A percentile compares a stretch with the other conserved stretches of the same genome.
Conservation (phyloP, 75 land plant species). For the Sequoiadendron giganteum region DNA sequence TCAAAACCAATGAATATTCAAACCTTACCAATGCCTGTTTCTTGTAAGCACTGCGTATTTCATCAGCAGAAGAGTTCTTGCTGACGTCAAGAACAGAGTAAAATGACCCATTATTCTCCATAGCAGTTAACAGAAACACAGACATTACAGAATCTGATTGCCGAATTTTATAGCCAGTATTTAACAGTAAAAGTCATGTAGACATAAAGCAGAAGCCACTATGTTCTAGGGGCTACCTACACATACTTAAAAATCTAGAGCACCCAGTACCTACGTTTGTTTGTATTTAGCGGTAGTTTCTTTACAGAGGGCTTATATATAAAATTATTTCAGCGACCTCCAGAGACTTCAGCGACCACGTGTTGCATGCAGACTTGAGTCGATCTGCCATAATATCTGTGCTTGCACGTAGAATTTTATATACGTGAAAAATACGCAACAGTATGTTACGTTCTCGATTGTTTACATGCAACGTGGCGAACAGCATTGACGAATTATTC, state of each 20-base stretch:
- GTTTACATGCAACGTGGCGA: no score
- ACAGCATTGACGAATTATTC: no score
- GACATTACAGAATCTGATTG: background rate
- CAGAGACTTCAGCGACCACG: background rate
- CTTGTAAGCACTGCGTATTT: slow-evolving; percentile 7
- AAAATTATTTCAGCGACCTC: background rate
- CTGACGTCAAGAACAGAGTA: background rate
- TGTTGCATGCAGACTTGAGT: background rate
- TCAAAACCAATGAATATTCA: background rate
- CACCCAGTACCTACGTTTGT: background rate
- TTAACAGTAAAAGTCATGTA: background rate
- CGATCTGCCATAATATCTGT: no score
- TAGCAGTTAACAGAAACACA: background rate
- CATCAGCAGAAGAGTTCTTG: background rate
- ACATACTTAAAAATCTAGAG: background rate
- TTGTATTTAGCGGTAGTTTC: background rate
- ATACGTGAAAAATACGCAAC: no score
- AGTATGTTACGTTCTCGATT: no score
- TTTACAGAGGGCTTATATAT: background rate
- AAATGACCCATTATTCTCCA: background rate
- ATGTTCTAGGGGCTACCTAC: background rate
- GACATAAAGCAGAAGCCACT: background rate
- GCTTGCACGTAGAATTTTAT: no score
- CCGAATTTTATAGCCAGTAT: background rate
- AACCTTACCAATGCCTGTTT: background rate